Evolutionary conservation across 306 rosid genomes (phyloP), one percentile per base, ranked within the genome.

Genomic region (Rosa persica): DNA sequence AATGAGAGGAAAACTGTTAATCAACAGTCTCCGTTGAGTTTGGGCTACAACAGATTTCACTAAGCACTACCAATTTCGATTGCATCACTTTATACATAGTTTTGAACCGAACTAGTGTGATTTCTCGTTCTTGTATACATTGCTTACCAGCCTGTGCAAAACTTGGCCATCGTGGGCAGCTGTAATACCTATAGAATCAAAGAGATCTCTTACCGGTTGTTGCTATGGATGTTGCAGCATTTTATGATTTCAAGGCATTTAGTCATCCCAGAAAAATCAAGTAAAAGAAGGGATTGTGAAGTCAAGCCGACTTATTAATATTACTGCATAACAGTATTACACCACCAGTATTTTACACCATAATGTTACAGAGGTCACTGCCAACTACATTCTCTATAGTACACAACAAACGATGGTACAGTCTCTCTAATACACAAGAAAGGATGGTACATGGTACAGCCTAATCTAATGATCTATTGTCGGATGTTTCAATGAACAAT

Each of bases 401-500:
- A 87, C 90, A 81, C 90, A 81, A 76, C 74, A 77, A 84, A 67
- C 67, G 87, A 80, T 72, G 89, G 81, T 86, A 83, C 90, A 88
- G 74, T 73, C 83, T 82, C 83, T 81, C 80, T 86, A 77, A 84
- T 66, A 86, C 91, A 81, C 90, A 81, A 76, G 69, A 77, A 85
- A 70, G 69, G 87, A 82, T 66, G 89, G 81, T 86, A 84, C 90
- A 88, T 76, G 73, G 68, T 30, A 13, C 68, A 62, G 81, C 82
- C 97, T 90, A 89, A 73, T 77, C 96, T 87, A 86, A 58, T 65
- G 84, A 65, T 81, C 86, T 87, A 89, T 83, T 30, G 80, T 83
- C 64, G 74, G 85, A 75, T 81, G 78, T 87, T 88, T 79, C 85
- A 85, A 88, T 83, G 82, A 88, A 85, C 93, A 88, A 89, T 87